A percentile compares a stretch with the other conserved stretches of the same genome.
Conservation (phyloP, 1,284 basidiomycete genomes). For the Marasmius sp. region DNA sequence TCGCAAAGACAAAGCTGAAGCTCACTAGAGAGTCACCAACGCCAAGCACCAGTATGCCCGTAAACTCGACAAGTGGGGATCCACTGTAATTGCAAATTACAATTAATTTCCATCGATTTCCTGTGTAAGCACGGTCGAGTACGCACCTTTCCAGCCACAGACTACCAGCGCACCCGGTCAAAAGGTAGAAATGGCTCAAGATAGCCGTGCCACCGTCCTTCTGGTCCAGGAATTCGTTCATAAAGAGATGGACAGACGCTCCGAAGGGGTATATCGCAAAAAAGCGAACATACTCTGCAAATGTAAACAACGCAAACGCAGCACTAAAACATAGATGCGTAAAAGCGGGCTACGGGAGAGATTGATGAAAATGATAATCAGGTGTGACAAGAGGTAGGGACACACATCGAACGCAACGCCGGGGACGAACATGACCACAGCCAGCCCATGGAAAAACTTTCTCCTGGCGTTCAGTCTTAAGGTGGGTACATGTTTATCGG, state of each 20-base stretch:
- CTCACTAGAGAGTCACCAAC: constrained; percentile 90
- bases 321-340: constrained; percentile 92
- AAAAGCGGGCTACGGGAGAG: constrained; percentile 81
- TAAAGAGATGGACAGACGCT: constrained; percentile 91
- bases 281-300: constrained; percentile 95
- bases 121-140: neutral
- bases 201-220: constrained; percentile 97
- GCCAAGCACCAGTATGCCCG: constrained; percentile 90
- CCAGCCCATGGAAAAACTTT: constrained; percentile 96
- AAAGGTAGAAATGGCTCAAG: constrained; percentile 94
- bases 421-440: constrained; percentile 95
- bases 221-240: constrained; percentile 95
- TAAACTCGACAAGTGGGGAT: constrained; percentile 74
- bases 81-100: constrained; percentile 42
- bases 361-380: constrained; percentile 9
- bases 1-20: constrained; percentile 4
- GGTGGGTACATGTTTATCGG: constrained; percentile 86
- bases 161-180: constrained; percentile 92
- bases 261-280: constrained; percentile 98
- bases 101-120: constrained; percentile 9
- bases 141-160: constrained; percentile 94
- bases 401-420: constrained; percentile 91
- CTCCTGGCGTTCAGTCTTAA: constrained; percentile 91
- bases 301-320: constrained; percentile 93
- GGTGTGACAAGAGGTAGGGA: constrained; percentile 21